These are phyloP conservation scores for Orbilia blumenaviensis DNA, from an alignment of 2,329 filamentous ascomycete genomes.

Conservation along the genomic window DNA sequence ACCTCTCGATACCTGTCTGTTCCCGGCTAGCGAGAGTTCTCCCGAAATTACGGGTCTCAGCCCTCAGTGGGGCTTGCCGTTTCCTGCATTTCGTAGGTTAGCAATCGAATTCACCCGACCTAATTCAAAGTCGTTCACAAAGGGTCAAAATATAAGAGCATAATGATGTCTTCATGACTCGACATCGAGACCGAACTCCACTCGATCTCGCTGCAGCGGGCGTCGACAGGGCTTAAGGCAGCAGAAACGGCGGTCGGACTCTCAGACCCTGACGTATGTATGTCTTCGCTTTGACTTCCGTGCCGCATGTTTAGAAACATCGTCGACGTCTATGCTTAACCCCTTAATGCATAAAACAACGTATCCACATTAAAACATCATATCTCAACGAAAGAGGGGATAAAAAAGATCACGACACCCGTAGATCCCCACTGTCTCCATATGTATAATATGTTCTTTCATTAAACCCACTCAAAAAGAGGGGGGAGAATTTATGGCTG, in stretches of 20 bases:
- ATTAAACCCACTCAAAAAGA: neutral
- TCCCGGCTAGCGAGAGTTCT: constrained; percentile 42
- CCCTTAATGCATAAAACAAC: constrained; percentile 13
- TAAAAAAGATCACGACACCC: neutral
- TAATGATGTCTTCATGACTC: constrained; percentile 30
- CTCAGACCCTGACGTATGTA: constrained; percentile 18
- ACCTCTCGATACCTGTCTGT: neutral
- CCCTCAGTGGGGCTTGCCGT: constrained; percentile 7
- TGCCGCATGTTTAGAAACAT: constrained; percentile 25
- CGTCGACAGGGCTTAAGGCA: constrained; percentile 39
- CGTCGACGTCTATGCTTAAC: constrained; percentile 17
- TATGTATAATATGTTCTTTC: neutral
- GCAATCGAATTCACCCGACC: neutral
- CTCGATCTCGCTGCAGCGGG: neutral
- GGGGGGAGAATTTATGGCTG: neutral
- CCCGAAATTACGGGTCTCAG: constrained; percentile 49
- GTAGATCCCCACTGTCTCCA: neutral
- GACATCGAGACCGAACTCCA: constrained; percentile 2
- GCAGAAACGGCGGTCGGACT: constrained; percentile 30
- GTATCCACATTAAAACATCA: constrained; percentile 9
- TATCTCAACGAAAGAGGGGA: neutral
- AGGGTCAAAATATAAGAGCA: constrained; percentile 7
- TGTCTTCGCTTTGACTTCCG: constrained; percentile 35
- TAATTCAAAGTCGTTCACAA: neutral
- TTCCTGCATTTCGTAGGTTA: neutral